Evolutionary conservation across 1,284 basidiomycete species (phyloP).

Genomic region (Sporisorium reilianum): DNA sequence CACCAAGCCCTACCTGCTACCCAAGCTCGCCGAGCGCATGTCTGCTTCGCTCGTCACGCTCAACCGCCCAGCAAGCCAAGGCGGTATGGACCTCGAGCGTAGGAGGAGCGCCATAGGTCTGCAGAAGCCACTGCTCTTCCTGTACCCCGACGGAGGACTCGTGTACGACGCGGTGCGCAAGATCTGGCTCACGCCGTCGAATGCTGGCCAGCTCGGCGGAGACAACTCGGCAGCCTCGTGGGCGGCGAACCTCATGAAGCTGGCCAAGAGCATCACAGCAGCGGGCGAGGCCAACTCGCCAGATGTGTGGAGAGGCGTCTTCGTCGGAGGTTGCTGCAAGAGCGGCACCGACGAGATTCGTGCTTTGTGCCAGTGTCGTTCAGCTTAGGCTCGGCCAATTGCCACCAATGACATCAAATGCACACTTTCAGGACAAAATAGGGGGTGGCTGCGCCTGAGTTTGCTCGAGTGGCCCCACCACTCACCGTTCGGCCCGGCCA

Average conservation of each 20-base stretch:
- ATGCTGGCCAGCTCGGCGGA: constrained; percentile 14
- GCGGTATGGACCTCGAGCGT: constrained; percentile 24
- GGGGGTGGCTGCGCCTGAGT: background rate
- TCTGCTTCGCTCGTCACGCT: constrained; percentile 34
- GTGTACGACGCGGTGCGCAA: constrained; percentile 56
- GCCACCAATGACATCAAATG: background rate
- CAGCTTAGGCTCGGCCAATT: background rate
- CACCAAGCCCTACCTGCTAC: constrained; percentile 58
- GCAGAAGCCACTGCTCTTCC: constrained; percentile 54
- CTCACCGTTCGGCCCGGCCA: background rate
- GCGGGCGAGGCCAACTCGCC: constrained; percentile 3
- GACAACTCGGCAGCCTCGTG: constrained; percentile 40
- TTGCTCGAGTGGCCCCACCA: too few relatives aligned
- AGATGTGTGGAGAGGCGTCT: constrained; percentile 50
- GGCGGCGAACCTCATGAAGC: constrained; percentile 46
- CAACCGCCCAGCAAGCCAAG: constrained; percentile 21
- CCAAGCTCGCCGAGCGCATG: constrained; percentile 44
- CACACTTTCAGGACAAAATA: background rate
- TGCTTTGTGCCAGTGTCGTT: constrained; percentile 35
- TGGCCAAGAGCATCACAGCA: constrained; percentile 34
- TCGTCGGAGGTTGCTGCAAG: constrained; percentile 62
- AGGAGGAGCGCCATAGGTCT: constrained; percentile 12
- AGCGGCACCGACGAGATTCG: constrained; percentile 52
- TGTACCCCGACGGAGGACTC: constrained; percentile 65
- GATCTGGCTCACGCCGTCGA: constrained; percentile 46